Evolutionary conservation across 2,329 filamentous ascomycete species (phyloP), one percentile per base, ranked within the genome.

Genomic region (Apiospora pterosperma): DNA sequence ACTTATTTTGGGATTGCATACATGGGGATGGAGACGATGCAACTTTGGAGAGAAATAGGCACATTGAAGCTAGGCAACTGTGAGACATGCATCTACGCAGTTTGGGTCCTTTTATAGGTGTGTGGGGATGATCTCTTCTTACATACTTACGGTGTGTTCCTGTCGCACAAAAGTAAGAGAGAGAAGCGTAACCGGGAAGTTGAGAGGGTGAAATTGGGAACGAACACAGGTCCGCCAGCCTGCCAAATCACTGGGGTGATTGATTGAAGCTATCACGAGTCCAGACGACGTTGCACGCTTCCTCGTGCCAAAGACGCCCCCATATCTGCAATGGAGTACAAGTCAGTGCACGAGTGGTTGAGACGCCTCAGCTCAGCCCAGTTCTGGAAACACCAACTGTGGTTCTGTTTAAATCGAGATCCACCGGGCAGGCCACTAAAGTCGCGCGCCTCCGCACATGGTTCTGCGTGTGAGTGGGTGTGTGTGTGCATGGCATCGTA

Each of bases 371-470:
- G 48, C 48, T 55, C 48, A 11, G 28, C 28, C 48, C 28, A 34
- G 48, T 55, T 55, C 48, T 55, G 48, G 48, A 55, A 55, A 55
- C 48, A 55, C 19, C 48, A 55, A 55, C 48, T 55, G 48, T 25
- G 48, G 28, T 19, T 28, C 48, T 55, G 48, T 55, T 23, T 55
- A 34, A 55, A 55, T 55, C 48, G 48, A 55, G 48, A 34, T 55
- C 48, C 48, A 55, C 48, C 31, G 48, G 16, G 28, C 48, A 55
- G 28, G 48, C 48, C 34, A 55, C 48, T 55, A 55, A 55, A 34
- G 48, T 55, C 48, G 48, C 48, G 48, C 41, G 41, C 41, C 8
- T 21, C 23, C 41, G 10, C 48, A 19, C 48, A 23, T 41, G 38
- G 38, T 16, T n/a, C 8, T 41, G 38, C 38, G 38, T 19, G 38